Percentiles rank a stretch among this genome's conserved stretches.
Evolutionary conservation across 371 early-diverging fungal genomes (phyloP).

Genomic region (Saksenaea oblongispora): DNA sequence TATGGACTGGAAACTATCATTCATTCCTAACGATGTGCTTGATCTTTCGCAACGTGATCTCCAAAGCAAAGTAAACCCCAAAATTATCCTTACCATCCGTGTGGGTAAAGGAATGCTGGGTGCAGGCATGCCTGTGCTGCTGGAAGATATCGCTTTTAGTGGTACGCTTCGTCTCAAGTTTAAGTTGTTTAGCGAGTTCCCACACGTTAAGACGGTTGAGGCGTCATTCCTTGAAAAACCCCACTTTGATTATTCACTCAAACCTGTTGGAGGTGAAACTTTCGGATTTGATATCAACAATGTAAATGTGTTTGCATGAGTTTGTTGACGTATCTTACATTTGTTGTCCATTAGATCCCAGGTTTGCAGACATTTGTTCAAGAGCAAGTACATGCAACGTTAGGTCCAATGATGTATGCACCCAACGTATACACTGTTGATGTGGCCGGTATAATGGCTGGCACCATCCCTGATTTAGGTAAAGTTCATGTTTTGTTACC

Average conservation of each 20-base stretch:
- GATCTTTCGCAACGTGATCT: conserved; percentile 72
- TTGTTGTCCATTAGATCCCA: conserved; percentile 60
- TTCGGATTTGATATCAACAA: conserved; percentile 84
- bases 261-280: conserved; percentile 92
- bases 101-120: conserved; percentile 86
- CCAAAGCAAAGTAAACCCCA: conserved; percentile 81
- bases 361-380: conserved; percentile 80
- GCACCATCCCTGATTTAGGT: conserved; percentile 48
- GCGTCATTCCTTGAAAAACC: conserved; percentile 92
- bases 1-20: conserved; percentile 93
- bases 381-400: conserved; percentile 77
- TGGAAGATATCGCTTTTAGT: conserved; percentile 90
- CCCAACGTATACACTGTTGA: conserved; percentile 86
- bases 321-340: neutral
- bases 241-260: conserved; percentile 89
- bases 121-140: conserved; percentile 89
- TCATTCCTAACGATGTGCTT: conserved; percentile 79
- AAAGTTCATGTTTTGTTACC: neutral
- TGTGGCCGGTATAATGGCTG: conserved; percentile 83
- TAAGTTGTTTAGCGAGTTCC: conserved; percentile 85
- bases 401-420: conserved; percentile 85
- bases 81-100: conserved; percentile 88
- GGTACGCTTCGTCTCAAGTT: conserved; percentile 83
- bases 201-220: conserved; percentile 90
- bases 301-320: conserved; percentile 35